Base-by-base conservation (phyloP, 192 early-diverging fungal genomes). In the Mortierella alpina region DNA sequence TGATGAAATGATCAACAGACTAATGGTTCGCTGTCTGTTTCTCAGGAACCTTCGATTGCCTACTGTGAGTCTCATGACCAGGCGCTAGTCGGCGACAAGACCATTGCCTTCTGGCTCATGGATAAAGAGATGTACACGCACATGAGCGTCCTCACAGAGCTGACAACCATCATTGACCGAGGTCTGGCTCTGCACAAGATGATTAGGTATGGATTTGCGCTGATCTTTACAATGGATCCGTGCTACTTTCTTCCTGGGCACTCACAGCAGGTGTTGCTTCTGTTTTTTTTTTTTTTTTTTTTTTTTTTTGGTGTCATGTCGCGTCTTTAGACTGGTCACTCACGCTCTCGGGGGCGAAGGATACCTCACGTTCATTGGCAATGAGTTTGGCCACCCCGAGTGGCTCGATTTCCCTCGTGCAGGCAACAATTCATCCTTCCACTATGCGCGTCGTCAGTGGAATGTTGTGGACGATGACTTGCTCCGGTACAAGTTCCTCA, bases 61-160 rank as follows among this genome's bases (percentile, higher is more conserved):
- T 99, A 99, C 83, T 91, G 91, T 75, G 97, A 99, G 85, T 94
- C 92, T 49, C 97, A 99, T 82, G 97, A 99, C 81, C 97, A 99
- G 84, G 97, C 97, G 51, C 85, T 99, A 48, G 97, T 99, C 7
- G 97, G 97, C 52, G 97, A 99, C 87, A 99, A 99, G 85, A 97
- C 96, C 44, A 78, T 99, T 57, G 97, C 96, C 14, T 99, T 99
- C 86, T 99, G 97, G 97, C 84, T 99, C 63, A 99, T 99, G 97
- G 97, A 99, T 85, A 94, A 94, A 84, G 96, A 99, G 84, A 99
- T 99, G 97, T 99, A 99, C 83, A 92, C 90, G 39, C 85, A 95
- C 84, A 99, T 99, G 97, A 94, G 92, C 59, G 91, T 93, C 66
- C 62, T 93, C 45, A 90, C 90, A 3, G 83, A 85, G 51, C 70